Conservation (phyloP, 208 protist genomes). For the Crithidia bombi region DNA sequence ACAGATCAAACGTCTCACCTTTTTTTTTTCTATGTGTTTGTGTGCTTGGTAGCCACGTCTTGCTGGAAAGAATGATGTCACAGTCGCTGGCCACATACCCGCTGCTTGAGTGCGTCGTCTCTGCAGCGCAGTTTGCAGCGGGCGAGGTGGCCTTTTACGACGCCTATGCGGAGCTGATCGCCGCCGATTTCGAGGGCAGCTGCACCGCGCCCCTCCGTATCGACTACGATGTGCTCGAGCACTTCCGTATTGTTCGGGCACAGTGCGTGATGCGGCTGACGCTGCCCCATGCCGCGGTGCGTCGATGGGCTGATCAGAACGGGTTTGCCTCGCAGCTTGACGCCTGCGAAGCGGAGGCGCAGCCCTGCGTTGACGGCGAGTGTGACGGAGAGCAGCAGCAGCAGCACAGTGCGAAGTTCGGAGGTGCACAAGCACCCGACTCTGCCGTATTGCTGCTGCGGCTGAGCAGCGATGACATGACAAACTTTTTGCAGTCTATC, state of each 20-base stretch:
- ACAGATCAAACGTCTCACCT: too few species aligned
- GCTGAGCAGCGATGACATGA: slow-evolving; percentile 53
- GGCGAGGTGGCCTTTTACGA: slow-evolving; percentile 78
- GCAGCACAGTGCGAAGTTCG: neutral
- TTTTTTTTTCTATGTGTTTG: too few species aligned
- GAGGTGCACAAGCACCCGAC: neutral
- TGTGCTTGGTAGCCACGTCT: too few species aligned
- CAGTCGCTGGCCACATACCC: slow-evolving; percentile 63
- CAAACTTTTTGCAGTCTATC: slow-evolving; percentile 56
- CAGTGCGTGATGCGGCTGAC: slow-evolving; percentile 77
- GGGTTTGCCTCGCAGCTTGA: slow-evolving; percentile 63
- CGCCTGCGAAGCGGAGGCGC: slow-evolving; percentile 6
- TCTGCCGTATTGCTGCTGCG: slow-evolving; percentile 49
- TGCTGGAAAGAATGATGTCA: slow-evolving; percentile 54
- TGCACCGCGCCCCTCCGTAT: slow-evolving; percentile 65
- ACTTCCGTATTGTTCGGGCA: slow-evolving; percentile 75
- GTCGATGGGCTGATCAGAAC: slow-evolving; percentile 65
- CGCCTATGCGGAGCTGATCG: slow-evolving; percentile 61
- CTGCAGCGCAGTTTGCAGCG: slow-evolving; percentile 60
- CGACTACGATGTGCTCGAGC: slow-evolving; percentile 60
- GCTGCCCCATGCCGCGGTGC: slow-evolving; percentile 43
- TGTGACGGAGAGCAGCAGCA: neutral
- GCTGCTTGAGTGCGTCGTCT: slow-evolving; percentile 64
- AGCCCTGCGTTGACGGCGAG: neutral
- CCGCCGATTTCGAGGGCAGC: slow-evolving; percentile 46